Evolutionary conservation across 306 rosid species (phyloP).

Genomic region (Sphenostylis stenocarpa): DNA sequence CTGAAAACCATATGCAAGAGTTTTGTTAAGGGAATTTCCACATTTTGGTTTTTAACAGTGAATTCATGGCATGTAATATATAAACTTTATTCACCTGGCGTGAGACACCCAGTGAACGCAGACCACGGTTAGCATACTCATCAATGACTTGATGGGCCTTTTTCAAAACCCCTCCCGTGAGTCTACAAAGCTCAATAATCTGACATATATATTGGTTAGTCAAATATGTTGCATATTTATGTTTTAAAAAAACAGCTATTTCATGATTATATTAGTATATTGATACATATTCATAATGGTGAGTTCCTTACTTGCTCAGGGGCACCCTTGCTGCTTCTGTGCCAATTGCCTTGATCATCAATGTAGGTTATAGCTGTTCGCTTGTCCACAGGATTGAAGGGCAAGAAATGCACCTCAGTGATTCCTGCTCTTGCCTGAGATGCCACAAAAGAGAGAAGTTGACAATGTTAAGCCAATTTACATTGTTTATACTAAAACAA

Average conservation of each 20-base stretch:
- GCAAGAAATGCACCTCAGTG: constrained; percentile 87
- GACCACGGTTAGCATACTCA: constrained; percentile 73
- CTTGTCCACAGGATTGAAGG: constrained; percentile 87
- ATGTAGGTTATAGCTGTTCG: constrained; percentile 88
- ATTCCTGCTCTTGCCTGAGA: constrained; percentile 87
- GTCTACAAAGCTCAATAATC: constrained; percentile 81
- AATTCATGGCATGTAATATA: background rate
- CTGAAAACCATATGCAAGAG: constrained; percentile 36
- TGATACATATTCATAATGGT: background rate
- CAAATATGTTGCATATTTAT: constrained; percentile 6
- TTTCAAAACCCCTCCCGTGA: constrained; percentile 53
- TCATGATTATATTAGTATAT: background rate
- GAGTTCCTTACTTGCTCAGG: constrained; percentile 74
- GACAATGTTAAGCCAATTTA: background rate
- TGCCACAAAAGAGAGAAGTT: background rate
- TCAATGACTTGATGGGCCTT: constrained; percentile 67
- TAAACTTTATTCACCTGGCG: constrained; percentile 60
- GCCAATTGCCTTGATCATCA: constrained; percentile 64
- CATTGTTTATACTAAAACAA: background rate
- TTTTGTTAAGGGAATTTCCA: background rate
- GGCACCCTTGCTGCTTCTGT: constrained; percentile 90
- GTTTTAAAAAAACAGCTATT: background rate
- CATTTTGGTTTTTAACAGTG: background rate
- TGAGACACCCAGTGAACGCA: constrained; percentile 76
- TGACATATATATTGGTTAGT: constrained; percentile 22